Conservation (phyloP, 768 basidiomycete genomes). For the Lentinula raphanica region DNA sequence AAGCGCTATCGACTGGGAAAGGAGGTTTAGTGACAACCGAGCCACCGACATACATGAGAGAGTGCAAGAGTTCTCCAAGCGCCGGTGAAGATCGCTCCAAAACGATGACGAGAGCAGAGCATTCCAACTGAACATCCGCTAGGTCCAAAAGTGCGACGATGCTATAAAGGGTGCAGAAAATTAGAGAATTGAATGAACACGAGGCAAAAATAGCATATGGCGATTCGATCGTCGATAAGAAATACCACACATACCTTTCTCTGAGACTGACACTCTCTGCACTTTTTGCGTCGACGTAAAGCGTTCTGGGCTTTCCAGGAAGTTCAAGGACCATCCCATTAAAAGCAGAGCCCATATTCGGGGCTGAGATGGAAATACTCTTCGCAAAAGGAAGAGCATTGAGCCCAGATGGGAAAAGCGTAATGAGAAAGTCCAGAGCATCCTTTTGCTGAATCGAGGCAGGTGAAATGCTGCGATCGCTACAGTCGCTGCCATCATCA, state of each 20-base stretch:
- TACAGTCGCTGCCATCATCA: slow-evolving; percentile 48
- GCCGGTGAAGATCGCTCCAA: slow-evolving; percentile 69
- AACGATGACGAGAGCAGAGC: slow-evolving; percentile 73
- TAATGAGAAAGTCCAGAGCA: slow-evolving; percentile 73
- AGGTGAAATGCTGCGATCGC: slow-evolving; percentile 28
- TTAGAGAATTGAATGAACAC: slow-evolving; percentile 9
- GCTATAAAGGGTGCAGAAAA: slow-evolving; percentile 30
- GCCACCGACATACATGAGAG: slow-evolving; percentile 90
- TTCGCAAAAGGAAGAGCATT: slow-evolving; percentile 66
- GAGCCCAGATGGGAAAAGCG: slow-evolving; percentile 72
- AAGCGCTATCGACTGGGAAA: slow-evolving; percentile 70
- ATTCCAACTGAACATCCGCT: slow-evolving; percentile 78
- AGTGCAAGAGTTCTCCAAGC: slow-evolving; percentile 74
- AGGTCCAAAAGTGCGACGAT: slow-evolving; percentile 85
- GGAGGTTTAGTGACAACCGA: slow-evolving; percentile 77
- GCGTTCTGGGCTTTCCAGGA: slow-evolving; percentile 64
- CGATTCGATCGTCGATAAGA: slow-evolving; percentile 1
- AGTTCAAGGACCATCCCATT: slow-evolving; percentile 76
- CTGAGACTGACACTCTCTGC: slow-evolving; percentile 74
- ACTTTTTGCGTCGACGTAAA: slow-evolving; percentile 83
- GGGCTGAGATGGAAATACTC: slow-evolving; percentile 67
- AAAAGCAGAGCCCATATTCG: slow-evolving; percentile 63
- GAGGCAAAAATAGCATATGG: not conserved
- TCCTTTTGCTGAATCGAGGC: slow-evolving; percentile 40
- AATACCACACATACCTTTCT: slow-evolving; percentile 55